These are phyloP conservation scores for Insectozyma bohioensis DNA, from an alignment of 1,139 yeast species.

Conservation along the genomic window DNA sequence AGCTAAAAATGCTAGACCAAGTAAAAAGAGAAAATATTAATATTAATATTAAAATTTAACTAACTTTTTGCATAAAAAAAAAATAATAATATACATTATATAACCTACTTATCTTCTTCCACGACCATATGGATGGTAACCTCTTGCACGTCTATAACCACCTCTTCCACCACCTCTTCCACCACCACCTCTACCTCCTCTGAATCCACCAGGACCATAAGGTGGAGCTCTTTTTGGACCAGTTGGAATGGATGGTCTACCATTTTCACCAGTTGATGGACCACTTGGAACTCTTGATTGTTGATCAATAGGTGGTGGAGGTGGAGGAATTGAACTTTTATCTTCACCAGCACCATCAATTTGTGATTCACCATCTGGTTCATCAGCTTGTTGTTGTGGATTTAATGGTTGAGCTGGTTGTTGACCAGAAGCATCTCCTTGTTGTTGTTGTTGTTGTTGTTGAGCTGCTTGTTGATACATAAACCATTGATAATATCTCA, in stretches of 20 bases:
- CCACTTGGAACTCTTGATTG: constrained; percentile 16
- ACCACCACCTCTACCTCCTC: constrained; percentile 34
- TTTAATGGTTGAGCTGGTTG: constrained; percentile 54
- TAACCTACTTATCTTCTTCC: constrained; percentile 17
- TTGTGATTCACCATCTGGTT: constrained; percentile 16
- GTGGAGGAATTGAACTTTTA: not conserved
- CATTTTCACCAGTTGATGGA: too few species aligned
- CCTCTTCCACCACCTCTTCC: constrained; percentile 14
- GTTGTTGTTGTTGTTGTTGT: constrained; percentile 16
- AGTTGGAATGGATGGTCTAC: constrained; percentile 39
- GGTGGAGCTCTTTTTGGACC: constrained; percentile 47
- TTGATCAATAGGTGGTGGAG: constrained; percentile 2
- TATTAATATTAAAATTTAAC: too few species aligned
- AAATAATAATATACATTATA: too few species aligned
- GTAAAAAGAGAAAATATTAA: constrained; percentile 26
- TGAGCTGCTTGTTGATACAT: constrained; percentile 51
- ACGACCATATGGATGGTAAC: constrained; percentile 31
- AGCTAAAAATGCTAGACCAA: constrained; percentile 86
- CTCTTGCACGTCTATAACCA: constrained; percentile 22
- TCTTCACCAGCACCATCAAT: not conserved
- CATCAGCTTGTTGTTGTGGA: constrained; percentile 51
- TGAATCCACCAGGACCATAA: constrained; percentile 41
- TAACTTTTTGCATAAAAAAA: too few species aligned
- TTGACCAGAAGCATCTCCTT: constrained; percentile 29
- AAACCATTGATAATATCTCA: constrained; percentile 77